These are phyloP conservation scores for Immersiella caudata DNA, from an alignment of 495 filamentous ascomycete species.

Conservation along the genomic window DNA sequence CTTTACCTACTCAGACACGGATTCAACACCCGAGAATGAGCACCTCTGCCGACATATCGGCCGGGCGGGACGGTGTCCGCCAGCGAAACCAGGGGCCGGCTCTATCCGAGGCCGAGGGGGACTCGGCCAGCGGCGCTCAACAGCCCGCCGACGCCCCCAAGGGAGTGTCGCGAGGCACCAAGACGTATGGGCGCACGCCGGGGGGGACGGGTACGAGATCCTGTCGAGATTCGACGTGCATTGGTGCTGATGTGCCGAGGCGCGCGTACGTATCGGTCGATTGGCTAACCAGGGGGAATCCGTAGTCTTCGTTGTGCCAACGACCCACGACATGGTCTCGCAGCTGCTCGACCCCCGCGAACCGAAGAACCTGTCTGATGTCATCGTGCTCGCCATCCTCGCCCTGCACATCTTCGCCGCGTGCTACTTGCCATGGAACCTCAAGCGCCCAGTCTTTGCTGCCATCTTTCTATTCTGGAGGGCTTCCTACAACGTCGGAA, in stretches of 20 bases:
- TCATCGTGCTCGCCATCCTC: conserved; percentile 78
- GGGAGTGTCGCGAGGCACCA: conserved; percentile 47
- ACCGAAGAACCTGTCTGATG: conserved; percentile 91
- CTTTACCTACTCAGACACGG: conserved; percentile 4
- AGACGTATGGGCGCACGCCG: conserved; percentile 89
- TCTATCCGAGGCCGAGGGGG: conserved; percentile 1
- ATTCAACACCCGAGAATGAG: conserved; percentile 28
- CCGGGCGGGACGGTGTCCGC: conserved; percentile 33
- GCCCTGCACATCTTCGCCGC: conserved; percentile 71
- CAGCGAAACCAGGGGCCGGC: conserved; percentile 24
- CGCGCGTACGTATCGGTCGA: background rate
- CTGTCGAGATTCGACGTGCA: background rate
- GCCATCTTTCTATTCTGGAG: conserved; percentile 90
- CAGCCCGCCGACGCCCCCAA: conserved; percentile 1
- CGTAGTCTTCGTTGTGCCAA: conserved; percentile 90
- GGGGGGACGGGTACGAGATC: conserved; percentile 77
- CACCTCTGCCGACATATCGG: conserved; percentile 27
- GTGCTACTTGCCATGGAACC: conserved; percentile 66
- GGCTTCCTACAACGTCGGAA: conserved; percentile 86
- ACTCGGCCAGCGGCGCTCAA: conserved; percentile 4
- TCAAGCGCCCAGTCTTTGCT: conserved; percentile 76
- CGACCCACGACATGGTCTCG: conserved; percentile 98
- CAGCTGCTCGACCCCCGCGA: conserved; percentile 93
- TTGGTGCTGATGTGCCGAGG: background rate
- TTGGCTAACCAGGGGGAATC: conserved; percentile 7